Evolutionary conservation across 805 yeast genomes (phyloP).

Genomic region (Yamadazyma philogaea): DNA sequence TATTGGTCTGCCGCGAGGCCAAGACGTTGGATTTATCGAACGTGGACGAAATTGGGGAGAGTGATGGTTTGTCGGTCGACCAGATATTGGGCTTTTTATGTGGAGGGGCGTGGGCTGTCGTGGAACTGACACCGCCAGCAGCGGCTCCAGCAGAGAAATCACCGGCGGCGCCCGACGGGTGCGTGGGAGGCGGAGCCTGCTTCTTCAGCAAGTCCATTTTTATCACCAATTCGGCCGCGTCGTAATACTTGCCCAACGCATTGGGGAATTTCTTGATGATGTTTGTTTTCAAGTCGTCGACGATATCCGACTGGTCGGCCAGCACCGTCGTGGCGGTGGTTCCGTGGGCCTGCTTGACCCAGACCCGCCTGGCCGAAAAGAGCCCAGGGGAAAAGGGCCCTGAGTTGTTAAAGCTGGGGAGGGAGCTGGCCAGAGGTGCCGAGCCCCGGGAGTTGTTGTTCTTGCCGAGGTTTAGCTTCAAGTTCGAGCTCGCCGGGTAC

Average conservation of each 20-base stretch:
- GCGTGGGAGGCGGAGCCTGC: slow-evolving; percentile 7
- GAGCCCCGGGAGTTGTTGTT: slow-evolving; percentile 9
- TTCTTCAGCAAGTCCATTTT: slow-evolving; percentile 25
- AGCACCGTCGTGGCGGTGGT: slow-evolving; percentile 74
- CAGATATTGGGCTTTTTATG: slow-evolving; percentile 15
- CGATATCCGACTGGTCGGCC: slow-evolving; percentile 59
- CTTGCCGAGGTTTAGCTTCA: slow-evolving; percentile 15
- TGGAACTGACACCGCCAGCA: background rate
- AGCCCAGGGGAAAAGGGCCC: slow-evolving; percentile 17
- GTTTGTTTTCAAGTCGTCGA: slow-evolving; percentile 77
- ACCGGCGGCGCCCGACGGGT: background rate
- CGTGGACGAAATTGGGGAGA: slow-evolving; percentile 14
- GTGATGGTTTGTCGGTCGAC: slow-evolving; percentile 11
- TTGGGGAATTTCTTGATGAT: slow-evolving; percentile 66
- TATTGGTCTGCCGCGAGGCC: background rate
- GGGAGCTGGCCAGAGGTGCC: slow-evolving; percentile 11
- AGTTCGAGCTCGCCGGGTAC: slow-evolving; percentile 11
- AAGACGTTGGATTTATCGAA: slow-evolving; percentile 8
- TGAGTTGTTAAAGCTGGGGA: slow-evolving; percentile 12
- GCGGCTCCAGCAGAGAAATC: background rate
- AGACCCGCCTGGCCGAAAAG: slow-evolving; percentile 40
- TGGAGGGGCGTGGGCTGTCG: slow-evolving; percentile 8
- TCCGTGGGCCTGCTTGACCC: slow-evolving; percentile 51
- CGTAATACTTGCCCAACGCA: slow-evolving; percentile 55
- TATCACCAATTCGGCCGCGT: slow-evolving; percentile 64